Evolutionary conservation across 345 rosid species (phyloP).

Genomic region (Salix brachista): DNA sequence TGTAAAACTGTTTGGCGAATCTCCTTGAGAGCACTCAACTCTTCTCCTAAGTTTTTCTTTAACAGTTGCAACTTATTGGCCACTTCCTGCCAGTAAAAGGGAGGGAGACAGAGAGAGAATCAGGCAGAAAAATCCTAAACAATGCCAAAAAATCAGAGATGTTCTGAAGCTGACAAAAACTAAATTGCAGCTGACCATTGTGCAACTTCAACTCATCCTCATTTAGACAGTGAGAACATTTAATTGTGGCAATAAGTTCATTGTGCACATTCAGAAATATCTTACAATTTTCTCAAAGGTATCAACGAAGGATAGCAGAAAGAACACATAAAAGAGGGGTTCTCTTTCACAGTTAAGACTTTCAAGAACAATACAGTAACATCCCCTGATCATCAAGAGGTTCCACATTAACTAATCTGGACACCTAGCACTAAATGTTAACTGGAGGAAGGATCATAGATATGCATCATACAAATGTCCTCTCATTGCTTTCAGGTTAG

Average conservation of each 20-base stretch:
- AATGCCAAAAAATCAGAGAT: not conserved
- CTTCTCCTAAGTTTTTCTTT: conserved; percentile 65
- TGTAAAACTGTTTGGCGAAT: conserved; percentile 71
- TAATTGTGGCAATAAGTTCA: not conserved
- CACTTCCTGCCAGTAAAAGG: conserved; percentile 54
- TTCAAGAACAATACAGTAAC: not conserved
- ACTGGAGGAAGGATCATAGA: not conserved
- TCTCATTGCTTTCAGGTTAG: not conserved
- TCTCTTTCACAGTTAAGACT: not conserved
- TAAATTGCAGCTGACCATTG: not conserved
- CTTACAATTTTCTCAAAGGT: not conserved
- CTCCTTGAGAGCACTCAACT: conserved; percentile 53
- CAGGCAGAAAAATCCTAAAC: conserved; percentile 7
- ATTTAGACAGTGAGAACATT: not conserved
- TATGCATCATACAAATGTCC: not conserved
- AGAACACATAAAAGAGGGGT: not conserved
- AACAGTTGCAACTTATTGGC: conserved; percentile 48
- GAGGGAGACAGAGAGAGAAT: conserved; percentile 6
- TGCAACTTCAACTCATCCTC: not conserved
- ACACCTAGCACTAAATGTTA: not conserved
- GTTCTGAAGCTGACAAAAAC: not conserved
- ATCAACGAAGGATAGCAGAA: not conserved
- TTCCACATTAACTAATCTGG: not conserved
- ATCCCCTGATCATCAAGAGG: not conserved
- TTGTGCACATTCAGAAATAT: not conserved